These are phyloP conservation scores for Colletotrichum tofieldiae DNA, from an alignment of 2,329 filamentous ascomycete species.

Conservation along the genomic window DNA sequence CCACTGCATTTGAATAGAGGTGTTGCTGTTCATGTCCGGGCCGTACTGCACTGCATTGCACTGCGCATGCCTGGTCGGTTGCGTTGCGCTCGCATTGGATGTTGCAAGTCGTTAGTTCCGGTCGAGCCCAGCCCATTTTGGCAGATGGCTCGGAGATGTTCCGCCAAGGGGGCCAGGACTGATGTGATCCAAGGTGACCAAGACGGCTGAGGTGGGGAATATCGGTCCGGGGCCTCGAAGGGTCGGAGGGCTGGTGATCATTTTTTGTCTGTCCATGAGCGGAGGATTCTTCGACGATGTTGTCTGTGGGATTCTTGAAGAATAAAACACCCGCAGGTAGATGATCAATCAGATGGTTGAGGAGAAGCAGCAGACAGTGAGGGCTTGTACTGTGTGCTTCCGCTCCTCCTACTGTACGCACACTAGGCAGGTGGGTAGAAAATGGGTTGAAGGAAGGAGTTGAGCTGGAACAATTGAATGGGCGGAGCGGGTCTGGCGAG, in stretches of 20 bases:
- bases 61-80: background rate
- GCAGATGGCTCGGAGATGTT: constrained; percentile 14
- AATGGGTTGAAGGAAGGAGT: background rate
- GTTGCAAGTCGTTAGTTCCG: background rate
- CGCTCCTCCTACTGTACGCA: background rate
- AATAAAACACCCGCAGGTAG: background rate
- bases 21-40: background rate
- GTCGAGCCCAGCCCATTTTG: background rate
- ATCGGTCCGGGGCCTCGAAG: background rate
- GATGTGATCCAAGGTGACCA: constrained; percentile 9
- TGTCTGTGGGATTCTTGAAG: background rate
- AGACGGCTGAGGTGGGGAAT: constrained; percentile 24
- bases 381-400: background rate
- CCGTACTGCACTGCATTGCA: background rate
- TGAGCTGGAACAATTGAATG: background rate
- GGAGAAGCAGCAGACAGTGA: background rate
- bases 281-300: background rate
- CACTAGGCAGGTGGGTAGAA: background rate
- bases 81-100: background rate
- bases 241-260: background rate
- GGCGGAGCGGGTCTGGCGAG: background rate
- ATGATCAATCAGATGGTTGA: background rate
- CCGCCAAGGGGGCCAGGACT: constrained; percentile 10
- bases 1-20: background rate
- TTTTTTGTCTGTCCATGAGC: background rate